Evolutionary conservation across 2,329 filamentous ascomycete genomes (phyloP).

Genomic region (Hymenoscyphus linearis): DNA sequence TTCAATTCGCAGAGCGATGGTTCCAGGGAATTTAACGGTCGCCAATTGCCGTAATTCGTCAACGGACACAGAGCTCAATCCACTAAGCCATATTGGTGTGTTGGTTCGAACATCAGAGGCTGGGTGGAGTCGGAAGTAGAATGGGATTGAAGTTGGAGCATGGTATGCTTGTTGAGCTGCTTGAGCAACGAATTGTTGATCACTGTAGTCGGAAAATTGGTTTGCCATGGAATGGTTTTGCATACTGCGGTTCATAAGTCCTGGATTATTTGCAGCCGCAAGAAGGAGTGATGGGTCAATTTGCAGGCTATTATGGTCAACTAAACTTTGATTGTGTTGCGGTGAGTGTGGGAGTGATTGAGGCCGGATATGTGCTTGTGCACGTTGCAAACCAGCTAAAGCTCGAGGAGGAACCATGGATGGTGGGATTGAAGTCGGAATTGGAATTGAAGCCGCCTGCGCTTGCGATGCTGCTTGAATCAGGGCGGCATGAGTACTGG

Average conservation of each 20-base stretch:
- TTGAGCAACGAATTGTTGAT: constrained; percentile 34
- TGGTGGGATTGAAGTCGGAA: neutral
- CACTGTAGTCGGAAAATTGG: constrained; percentile 27
- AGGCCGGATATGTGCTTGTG: constrained; percentile 10
- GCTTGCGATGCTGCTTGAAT: constrained; percentile 31
- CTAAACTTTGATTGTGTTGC: constrained; percentile 23
- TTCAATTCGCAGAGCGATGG: constrained; percentile 55
- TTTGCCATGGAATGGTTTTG: constrained; percentile 30
- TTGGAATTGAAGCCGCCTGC: constrained; percentile 15
- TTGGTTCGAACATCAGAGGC: constrained; percentile 50
- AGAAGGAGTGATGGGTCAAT: constrained; percentile 59
- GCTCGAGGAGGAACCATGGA: neutral
- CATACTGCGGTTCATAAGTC: constrained; percentile 20
- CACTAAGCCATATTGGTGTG: constrained; percentile 59
- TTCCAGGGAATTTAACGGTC: constrained; percentile 54
- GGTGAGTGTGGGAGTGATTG: constrained; percentile 8
- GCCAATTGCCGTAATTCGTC: constrained; percentile 59
- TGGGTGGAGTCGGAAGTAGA: constrained; percentile 66
- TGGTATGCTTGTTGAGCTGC: constrained; percentile 36
- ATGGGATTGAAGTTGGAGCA: constrained; percentile 42
- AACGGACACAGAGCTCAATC: constrained; percentile 50
- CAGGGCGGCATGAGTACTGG: constrained; percentile 24
- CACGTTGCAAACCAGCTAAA: constrained; percentile 8
- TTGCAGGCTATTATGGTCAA: constrained; percentile 48
- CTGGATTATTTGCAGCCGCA: constrained; percentile 39